Base-by-base conservation (phyloP, 768 basidiomycete species). In the Filobasidium floriforme region DNA sequence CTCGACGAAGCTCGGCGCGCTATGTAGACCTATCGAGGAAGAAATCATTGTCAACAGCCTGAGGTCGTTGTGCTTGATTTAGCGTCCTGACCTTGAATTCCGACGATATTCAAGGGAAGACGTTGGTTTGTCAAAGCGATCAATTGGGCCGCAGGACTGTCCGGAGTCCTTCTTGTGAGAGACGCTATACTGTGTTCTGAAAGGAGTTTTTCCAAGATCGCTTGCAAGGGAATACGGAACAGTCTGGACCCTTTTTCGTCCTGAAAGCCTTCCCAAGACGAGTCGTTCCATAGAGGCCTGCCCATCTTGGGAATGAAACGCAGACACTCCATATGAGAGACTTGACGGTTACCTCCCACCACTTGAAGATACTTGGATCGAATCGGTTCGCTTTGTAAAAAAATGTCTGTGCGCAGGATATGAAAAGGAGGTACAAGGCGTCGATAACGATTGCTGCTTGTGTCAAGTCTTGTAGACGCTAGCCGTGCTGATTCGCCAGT, bases 261-360 rank as follows among this genome's bases (percentile, higher is more conserved):
- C 26, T 4, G 5, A 32, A 57, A 19, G 3, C 24, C 54, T 24
- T 2, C 15, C 54, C 54, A 57, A 24, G 54, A 57, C 7, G 54
- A 4, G 29, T 57, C 54, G 54, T 57, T 57, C 54, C 54, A 57
- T 4, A 57, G n/a, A 1, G 54, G 54, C 15, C 54, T 57, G 54
- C 54, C 54, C 54, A 57, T 57, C 15, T 32, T 24, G 5, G 54
- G 29, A 6, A 57, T 15, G 24, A 57, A 15, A 6, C 24, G 22
- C 12, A 57, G 7, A 15, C 54, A 57, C 15, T 28, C 5, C 22
- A 22, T 2, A 12, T 49, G 46, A 22, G 46, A 5, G 5, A 14
- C 22, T 12, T 4, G 12, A 49, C 5, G 22, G 18, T 22, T 3
- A 2, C 46, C 46, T 18, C 15, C 15, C 12, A 49, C 18, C 18